Evolutionary conservation across 169 alveolate genomes (phyloP).

Genomic region (Ichthyophthirius multifiliis): DNA sequence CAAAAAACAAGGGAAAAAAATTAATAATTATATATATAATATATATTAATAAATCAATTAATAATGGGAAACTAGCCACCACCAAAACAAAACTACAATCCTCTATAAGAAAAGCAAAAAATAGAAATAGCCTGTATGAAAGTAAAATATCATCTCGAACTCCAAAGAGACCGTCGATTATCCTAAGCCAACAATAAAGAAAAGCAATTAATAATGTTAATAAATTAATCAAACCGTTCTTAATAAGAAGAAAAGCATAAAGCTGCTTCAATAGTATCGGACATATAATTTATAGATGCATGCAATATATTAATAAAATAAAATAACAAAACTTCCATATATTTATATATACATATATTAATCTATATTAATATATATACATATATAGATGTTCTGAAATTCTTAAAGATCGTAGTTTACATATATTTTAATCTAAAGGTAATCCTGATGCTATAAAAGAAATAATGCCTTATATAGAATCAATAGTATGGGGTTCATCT

Average conservation of each 20-base stretch:
- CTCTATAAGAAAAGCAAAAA: conserved; percentile 3
- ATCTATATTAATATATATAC: background rate
- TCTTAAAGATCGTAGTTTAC: conserved; percentile 24
- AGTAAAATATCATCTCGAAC: conserved; percentile 30
- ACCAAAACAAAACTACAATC: background rate
- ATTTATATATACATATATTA: background rate
- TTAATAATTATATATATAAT: too few relatives aligned
- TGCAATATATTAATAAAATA: conserved; percentile 27
- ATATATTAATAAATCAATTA: background rate
- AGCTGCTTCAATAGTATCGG: conserved; percentile 10
- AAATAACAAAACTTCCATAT: background rate
- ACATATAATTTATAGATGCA: conserved; percentile 18
- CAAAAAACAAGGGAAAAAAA: too few relatives aligned
- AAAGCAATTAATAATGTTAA: conserved; percentile 9
- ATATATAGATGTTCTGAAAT: conserved; percentile 18
- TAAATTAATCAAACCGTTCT: conserved; percentile 11
- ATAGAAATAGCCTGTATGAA: conserved; percentile 18
- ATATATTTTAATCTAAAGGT: conserved; percentile 21
- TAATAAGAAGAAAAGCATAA: conserved; percentile 26
- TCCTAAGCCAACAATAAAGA: conserved; percentile 18
- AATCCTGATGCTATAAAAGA: conserved; percentile 24
- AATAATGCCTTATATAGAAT: conserved; percentile 24
- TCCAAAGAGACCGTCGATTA: conserved; percentile 32
- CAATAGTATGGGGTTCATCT: conserved; percentile 24
- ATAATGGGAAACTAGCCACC: conserved; percentile 20